A percentile compares a stretch with the other conserved stretches of the same genome.
phyloP scores from a whole-genome alignment of 1,284 basidiomycete species.

The Ceratobasidium sp. region DNA sequence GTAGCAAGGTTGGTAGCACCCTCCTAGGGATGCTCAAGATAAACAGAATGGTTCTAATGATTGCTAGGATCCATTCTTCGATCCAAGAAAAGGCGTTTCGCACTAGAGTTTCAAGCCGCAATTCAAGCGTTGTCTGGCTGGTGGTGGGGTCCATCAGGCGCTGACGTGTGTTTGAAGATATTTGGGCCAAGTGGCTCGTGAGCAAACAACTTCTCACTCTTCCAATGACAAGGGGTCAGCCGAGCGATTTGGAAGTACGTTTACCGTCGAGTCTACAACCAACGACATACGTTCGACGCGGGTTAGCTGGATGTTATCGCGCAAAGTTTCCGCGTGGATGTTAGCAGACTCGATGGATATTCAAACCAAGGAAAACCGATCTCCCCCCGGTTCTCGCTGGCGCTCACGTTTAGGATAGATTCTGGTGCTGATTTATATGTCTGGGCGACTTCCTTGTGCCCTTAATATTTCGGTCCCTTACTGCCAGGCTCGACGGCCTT shows the following conservation, averaged over 20 bases:
- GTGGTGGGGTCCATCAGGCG: constrained; percentile 27
- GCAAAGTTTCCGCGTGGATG: no score
- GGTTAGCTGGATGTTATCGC: no score
- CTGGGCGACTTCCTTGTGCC: no score
- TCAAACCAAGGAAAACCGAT: no score
- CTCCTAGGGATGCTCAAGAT: constrained; percentile 22
- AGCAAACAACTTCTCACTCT: not conserved
- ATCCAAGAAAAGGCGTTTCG: constrained; percentile 10
- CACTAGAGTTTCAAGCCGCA: constrained; percentile 13
- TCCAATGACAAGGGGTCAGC: not conserved
- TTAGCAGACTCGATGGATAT: no score
- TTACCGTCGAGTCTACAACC: no score
- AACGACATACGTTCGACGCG: no score
- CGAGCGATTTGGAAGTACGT: not conserved
- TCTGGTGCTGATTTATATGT: no score
- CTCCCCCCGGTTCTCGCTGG: no score
- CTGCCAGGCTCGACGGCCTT: no score
- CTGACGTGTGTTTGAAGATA: not conserved
- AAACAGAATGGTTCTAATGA: constrained; percentile 16
- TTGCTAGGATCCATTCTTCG: constrained; percentile 6
- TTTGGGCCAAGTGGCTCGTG: constrained; percentile 20
- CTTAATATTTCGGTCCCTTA: no score
- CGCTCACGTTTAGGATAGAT: no score
- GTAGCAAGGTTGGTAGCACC: constrained; percentile 30
- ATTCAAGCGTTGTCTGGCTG: constrained; percentile 18